Conservation (phyloP, 179 eudicot genomes). For the Carnegiea gigantea region DNA sequence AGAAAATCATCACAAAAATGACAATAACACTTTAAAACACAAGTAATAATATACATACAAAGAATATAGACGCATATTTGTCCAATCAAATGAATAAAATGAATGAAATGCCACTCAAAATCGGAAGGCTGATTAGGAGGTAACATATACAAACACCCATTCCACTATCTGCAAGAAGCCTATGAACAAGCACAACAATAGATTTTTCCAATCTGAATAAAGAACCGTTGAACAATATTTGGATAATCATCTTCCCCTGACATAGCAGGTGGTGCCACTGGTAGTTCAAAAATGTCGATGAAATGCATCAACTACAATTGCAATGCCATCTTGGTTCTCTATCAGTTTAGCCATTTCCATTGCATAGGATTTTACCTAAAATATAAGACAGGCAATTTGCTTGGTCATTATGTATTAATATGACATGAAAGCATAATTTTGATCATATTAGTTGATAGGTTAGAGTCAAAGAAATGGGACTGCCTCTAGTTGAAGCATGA, state of each 20-base stretch:
- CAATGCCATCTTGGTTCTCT: slow-evolving; percentile 68
- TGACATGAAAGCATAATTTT: background rate
- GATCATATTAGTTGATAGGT: background rate
- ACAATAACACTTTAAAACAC: background rate
- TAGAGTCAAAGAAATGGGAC: background rate
- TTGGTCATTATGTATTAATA: background rate
- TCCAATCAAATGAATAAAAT: slow-evolving; percentile 22
- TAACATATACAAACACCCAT: slow-evolving; percentile 32
- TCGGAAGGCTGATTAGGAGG: background rate
- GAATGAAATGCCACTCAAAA: slow-evolving; percentile 16
- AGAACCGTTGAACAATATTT: slow-evolving; percentile 60
- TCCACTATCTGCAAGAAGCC: background rate
- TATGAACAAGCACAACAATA: slow-evolving; percentile 49
- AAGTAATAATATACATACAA: background rate
- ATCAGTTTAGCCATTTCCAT: slow-evolving; percentile 57
- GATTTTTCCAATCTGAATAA: slow-evolving; percentile 53
- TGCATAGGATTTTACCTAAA: slow-evolving; percentile 64
- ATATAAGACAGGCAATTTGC: no score
- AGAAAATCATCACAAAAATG: no score
- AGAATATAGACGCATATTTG: background rate
- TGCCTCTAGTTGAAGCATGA: slow-evolving; percentile 89
- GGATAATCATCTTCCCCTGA: slow-evolving; percentile 38
- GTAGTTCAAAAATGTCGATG: slow-evolving; percentile 57
- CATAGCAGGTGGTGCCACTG: slow-evolving; percentile 34
- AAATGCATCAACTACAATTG: slow-evolving; percentile 73